Base-by-base conservation (phyloP, 2,329 filamentous ascomycete species). In the Fusarium longipes region DNA sequence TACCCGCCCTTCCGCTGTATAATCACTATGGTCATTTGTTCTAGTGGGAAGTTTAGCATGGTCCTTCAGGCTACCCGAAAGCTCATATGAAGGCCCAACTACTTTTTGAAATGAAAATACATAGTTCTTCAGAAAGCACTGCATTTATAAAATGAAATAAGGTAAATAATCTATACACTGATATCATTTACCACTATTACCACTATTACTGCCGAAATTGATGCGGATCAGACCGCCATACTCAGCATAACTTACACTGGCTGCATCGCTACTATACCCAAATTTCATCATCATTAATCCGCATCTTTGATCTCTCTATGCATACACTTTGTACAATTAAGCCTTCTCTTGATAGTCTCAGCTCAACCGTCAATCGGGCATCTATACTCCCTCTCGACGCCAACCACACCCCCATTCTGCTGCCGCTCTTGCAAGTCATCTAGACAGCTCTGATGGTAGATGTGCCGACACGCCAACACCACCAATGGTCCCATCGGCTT, bases 401-500 rank as follows among this genome's bases (percentile, higher is more conserved):
- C 79, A 9, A 83, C 78, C 62, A 79, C 78, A 61, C 80, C 84
- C 57, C 80, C 82, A 66, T 78, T 79, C 69, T 83, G 84, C 56
- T 82, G 81, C 63, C 84, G 82, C 32, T 83, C 83, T 70, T 87
- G 86, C 68, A 90, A 77, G 60, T 87, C 84, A 74, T 95, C 91
- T 36, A 92, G 80, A 74, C 90, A 93, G 25, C 80, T 82, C 74
- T 88, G 84, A 78, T 92, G 90, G 71, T 90, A 91, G 18, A 91
- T 86, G 76, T 92, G 90, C 55, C 89, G 83, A 75, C 90, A 92
- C 22, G 89, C 89, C 71, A 92, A 79, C 47, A 92, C 85, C 11
- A 92, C 87, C 51, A 92, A 76, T 40, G 88, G 84, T 10, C 88
- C 90, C 18, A 90, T 82, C n/a, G 84, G 79, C 45, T 84, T 85